Percentiles rank a stretch among this genome's conserved stretches.
phyloP scores from a whole-genome alignment of 306 rosid genomes.

The Ormosia semicastrata region DNA sequence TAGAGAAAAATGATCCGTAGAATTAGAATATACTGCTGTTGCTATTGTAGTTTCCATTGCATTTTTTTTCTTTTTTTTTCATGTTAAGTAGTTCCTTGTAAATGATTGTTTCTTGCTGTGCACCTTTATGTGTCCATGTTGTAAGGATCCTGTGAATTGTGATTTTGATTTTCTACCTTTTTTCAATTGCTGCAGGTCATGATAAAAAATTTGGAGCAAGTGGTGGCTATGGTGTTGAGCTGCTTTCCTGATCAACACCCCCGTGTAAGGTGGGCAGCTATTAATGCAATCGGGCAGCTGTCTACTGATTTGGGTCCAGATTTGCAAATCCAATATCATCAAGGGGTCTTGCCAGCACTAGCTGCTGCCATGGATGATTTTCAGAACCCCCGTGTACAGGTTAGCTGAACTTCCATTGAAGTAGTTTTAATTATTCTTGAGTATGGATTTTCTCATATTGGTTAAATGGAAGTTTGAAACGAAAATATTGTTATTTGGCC shows the following conservation, averaged over 20 bases:
- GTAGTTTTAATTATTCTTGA: background rate
- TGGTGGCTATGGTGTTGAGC: conserved; percentile 93
- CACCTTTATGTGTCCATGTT: background rate
- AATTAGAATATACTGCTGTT: background rate
- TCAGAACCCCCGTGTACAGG: conserved; percentile 98
- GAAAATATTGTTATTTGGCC: background rate
- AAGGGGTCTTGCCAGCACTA: conserved; percentile 82
- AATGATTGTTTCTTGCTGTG: background rate
- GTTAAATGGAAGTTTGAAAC: background rate
- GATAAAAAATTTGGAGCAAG: conserved; percentile 92
- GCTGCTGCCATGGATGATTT: conserved; percentile 96
- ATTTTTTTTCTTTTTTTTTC: background rate
- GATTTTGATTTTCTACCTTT: background rate
- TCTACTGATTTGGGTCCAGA: conserved; percentile 99
- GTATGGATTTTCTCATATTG: background rate
- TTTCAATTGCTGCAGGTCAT: conserved; percentile 62
- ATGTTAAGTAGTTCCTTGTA: background rate
- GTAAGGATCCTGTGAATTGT: background rate
- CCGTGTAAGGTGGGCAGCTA: conserved; percentile 99
- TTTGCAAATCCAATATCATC: conserved; percentile 85
- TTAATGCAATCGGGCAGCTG: conserved; percentile 93
- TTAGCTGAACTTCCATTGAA: conserved; percentile 19
- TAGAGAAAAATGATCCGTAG: background rate
- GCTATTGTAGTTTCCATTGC: background rate
- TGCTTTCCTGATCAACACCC: conserved; percentile 95